A percentile compares a stretch with the other conserved stretches of the same genome.
Evolutionary conservation across 495 filamentous ascomycete genomes (phyloP).

Genomic region (Bacidia rubella): DNA sequence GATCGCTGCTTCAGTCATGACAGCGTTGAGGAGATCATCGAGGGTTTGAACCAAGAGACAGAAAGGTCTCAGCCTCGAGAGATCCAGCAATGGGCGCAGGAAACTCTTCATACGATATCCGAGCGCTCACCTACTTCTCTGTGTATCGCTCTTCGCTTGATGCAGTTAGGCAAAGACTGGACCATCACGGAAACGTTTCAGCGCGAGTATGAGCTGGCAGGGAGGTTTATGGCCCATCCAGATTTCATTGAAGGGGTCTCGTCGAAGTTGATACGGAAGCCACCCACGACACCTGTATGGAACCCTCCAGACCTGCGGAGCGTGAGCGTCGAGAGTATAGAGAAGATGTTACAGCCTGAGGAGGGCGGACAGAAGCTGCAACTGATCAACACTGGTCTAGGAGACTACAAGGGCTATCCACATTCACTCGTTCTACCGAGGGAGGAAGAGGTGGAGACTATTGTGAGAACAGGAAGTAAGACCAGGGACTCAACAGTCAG

Average conservation of each 20-base stretch:
- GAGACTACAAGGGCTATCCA: conserved; percentile 55
- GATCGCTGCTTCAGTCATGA: conserved; percentile 67
- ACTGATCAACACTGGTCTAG: conserved; percentile 33
- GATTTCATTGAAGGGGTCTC: conserved; percentile 84
- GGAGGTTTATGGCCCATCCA: conserved; percentile 69
- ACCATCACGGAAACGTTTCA: conserved; percentile 68
- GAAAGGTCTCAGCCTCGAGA: background rate
- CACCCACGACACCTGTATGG: conserved; percentile 48
- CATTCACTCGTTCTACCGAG: conserved; percentile 55
- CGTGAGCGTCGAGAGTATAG: conserved; percentile 37
- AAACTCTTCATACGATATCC: conserved; percentile 56
- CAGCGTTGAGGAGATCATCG: conserved; percentile 54
- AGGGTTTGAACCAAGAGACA: conserved; percentile 45
- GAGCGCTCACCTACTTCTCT: conserved; percentile 71
- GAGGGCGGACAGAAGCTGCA: conserved; percentile 32
- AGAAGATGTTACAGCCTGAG: conserved; percentile 45
- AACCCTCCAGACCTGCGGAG: conserved; percentile 53
- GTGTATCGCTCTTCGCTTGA: conserved; percentile 64
- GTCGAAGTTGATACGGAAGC: conserved; percentile 57
- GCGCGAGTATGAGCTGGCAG: conserved; percentile 66
- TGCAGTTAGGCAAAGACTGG: conserved; percentile 65
- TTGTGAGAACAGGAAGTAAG: conserved; percentile 30
- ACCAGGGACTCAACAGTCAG: conserved; percentile 31
- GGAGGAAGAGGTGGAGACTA: conserved; percentile 51
- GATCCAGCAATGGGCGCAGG: conserved; percentile 54